Conservation (phyloP, 2,329 filamentous ascomycete genomes). For the Didymella lethalis region DNA sequence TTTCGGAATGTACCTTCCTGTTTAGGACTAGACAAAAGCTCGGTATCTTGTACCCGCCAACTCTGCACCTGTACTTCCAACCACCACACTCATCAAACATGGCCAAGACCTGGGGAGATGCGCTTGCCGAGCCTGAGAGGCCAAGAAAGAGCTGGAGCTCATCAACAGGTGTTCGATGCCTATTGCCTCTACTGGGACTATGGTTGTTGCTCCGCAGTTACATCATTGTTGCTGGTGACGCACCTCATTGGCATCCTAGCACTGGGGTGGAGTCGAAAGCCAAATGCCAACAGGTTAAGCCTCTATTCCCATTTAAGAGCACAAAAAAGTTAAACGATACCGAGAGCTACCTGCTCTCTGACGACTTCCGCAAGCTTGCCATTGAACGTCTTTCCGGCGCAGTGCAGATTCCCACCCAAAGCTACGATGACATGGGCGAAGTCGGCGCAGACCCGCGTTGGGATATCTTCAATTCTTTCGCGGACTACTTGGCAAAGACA, state of each 20-base stretch:
- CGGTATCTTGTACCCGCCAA: slow-evolving; percentile 16
- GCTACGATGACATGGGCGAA: slow-evolving; percentile 63
- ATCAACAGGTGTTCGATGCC: slow-evolving; percentile 13
- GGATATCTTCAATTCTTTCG: slow-evolving; percentile 65
- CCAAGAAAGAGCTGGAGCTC: slow-evolving; percentile 10
- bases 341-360: slow-evolving; percentile 39
- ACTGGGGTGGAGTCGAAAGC: slow-evolving; percentile 10
- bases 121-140: slow-evolving; percentile 6
- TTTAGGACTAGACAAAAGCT: slow-evolving; percentile 31
- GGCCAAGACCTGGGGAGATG: slow-evolving; percentile 28
- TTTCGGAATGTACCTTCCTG: slow-evolving; percentile 40
- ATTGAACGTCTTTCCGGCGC: slow-evolving; percentile 55
- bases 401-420: slow-evolving; percentile 64
- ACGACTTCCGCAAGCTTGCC: slow-evolving; percentile 40
- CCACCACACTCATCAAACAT: slow-evolving; percentile 23
- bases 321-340: slow-evolving; percentile 42
- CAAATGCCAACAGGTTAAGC: slow-evolving; percentile 42
- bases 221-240: slow-evolving; percentile 18
- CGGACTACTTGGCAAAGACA: slow-evolving; percentile 45
- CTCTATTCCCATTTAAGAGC: slow-evolving; percentile 33
- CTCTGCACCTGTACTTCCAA: slow-evolving; percentile 9
- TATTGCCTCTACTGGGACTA: slow-evolving; percentile 18
- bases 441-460: slow-evolving; percentile 66
- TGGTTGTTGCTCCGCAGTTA: slow-evolving; percentile 26
- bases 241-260: slow-evolving; percentile 22